These are phyloP conservation scores for Chlamydomonas asymmetrica DNA, from an alignment of 139 green algal genomes.

Conservation along the genomic window DNA sequence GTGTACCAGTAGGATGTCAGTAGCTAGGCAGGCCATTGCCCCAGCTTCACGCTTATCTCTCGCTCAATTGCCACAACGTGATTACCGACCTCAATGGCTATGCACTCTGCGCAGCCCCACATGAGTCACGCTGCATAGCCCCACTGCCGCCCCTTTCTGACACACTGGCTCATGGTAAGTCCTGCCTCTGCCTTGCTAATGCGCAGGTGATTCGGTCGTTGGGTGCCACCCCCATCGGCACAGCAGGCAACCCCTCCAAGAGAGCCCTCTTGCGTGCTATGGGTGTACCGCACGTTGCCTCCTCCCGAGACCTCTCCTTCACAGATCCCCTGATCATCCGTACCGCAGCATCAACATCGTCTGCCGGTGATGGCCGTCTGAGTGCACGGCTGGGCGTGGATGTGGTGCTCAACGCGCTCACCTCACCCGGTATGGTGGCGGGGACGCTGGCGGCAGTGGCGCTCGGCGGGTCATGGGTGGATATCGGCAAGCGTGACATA, in stretches of 20 bases:
- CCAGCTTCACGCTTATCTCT: too few species aligned
- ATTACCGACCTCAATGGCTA: too few species aligned
- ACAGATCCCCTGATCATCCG: constrained; percentile 13
- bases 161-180: too few species aligned
- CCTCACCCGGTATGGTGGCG: constrained; percentile 85
- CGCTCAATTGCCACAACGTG: too few species aligned
- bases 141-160: too few species aligned
- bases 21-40: too few species aligned
- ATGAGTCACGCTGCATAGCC: too few species aligned
- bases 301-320: constrained; percentile 34
- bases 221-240: constrained; percentile 51
- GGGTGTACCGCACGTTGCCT: constrained; percentile 38
- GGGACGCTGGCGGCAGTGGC: constrained; percentile 65
- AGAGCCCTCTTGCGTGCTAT: constrained; percentile 52
- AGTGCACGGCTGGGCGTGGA: constrained; percentile 39
- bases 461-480: constrained; percentile 64
- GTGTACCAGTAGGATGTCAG: too few species aligned
- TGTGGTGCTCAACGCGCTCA: constrained; percentile 86
- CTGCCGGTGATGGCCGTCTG: constrained; percentile 2
- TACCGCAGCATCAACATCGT: neutral
- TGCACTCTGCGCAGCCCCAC: too few species aligned
- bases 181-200: too few species aligned
- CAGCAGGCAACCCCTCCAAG: constrained; percentile 63
- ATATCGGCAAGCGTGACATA: constrained; percentile 93
- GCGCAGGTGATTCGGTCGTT: constrained; percentile 49